These are phyloP conservation scores for Hansfordia pulvinata DNA, from an alignment of 2,329 filamentous ascomycete genomes.

Conservation along the genomic window DNA sequence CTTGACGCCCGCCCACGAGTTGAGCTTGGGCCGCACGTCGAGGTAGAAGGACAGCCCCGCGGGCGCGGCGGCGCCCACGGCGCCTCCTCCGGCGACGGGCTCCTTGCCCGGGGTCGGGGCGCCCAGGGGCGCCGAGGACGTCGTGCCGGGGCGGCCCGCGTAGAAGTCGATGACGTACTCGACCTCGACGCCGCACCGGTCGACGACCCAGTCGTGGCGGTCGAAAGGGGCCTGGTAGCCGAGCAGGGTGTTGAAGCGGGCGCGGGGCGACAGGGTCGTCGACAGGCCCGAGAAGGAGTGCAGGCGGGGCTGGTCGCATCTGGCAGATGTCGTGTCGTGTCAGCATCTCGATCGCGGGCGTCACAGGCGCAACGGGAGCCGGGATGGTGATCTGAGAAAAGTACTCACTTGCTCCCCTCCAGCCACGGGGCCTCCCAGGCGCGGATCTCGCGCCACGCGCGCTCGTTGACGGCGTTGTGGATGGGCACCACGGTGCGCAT, in stretches of 20 bases:
- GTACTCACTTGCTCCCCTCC: conserved; percentile 38
- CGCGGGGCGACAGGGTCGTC: conserved; percentile 62
- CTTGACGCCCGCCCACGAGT: conserved; percentile 53
- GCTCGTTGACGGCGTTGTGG: conserved; percentile 96
- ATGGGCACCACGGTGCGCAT: conserved; percentile 92
- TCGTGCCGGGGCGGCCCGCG: conserved; percentile 48
- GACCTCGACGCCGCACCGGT: conserved; percentile 71
- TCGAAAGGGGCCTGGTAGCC: conserved; percentile 93
- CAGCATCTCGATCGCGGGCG: neutral
- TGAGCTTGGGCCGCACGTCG: conserved; percentile 55
- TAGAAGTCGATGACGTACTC: conserved; percentile 99
- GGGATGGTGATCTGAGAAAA: neutral
- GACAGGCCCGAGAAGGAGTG: conserved; percentile 70
- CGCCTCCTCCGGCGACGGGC: too few relatives aligned
- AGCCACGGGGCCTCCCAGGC: conserved; percentile 67
- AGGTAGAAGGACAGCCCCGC: conserved; percentile 61
- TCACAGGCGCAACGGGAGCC: conserved; percentile 1
- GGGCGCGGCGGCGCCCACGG: too few relatives aligned
- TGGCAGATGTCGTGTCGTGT: conserved; percentile 8
- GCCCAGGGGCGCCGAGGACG: too few relatives aligned
- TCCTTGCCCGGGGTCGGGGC: conserved; percentile 24
- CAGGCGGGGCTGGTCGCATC: conserved; percentile 66
- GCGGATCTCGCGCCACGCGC: conserved; percentile 86
- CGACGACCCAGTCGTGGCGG: conserved; percentile 92
- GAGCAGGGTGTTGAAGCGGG: conserved; percentile 66